phyloP scores from a whole-genome alignment of 2,329 filamentous ascomycete species.

The Hypoxylon sp. region DNA sequence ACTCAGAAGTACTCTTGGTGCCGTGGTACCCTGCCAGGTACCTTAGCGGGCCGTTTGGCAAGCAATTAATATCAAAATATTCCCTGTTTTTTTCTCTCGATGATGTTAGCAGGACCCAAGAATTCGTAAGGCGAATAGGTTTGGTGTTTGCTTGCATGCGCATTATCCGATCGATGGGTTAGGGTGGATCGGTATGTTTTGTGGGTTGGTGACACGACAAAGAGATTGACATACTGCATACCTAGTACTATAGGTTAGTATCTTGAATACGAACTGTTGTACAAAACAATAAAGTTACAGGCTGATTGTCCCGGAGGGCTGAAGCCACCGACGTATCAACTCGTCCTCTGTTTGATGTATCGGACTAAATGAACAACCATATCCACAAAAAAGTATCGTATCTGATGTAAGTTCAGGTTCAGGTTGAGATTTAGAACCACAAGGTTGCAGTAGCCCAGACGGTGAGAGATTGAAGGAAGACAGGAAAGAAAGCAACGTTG shows the following conservation, averaged over 20 bases:
- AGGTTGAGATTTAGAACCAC: not conserved
- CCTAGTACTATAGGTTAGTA: too few species aligned
- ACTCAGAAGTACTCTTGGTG: constrained; percentile 5
- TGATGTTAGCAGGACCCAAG: constrained; percentile 16
- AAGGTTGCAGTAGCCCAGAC: not conserved
- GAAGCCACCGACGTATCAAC: constrained; percentile 22
- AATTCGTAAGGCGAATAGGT: constrained; percentile 6
- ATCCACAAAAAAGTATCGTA: not conserved
- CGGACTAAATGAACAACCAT: not conserved
- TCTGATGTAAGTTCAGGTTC: not conserved
- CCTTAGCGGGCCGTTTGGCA: constrained; percentile 36
- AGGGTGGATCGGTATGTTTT: constrained; percentile 19
- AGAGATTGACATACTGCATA: not conserved
- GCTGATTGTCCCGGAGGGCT: constrained; percentile 10
- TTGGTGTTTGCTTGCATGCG: constrained; percentile 11
- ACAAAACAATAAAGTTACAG: constrained; percentile 14
- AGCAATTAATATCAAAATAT: constrained; percentile 30
- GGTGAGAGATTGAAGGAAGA: constrained; percentile 4
- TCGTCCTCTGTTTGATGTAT: not conserved
- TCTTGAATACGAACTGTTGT: constrained; percentile 33
- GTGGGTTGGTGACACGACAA: constrained; percentile 18
- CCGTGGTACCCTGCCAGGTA: constrained; percentile 17
- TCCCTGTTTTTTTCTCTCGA: constrained; percentile 3
- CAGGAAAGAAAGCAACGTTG: constrained; percentile 14
- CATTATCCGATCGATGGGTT: constrained; percentile 33